Percentiles rank a stretch among this genome's conserved stretches.
These are phyloP conservation scores for Starmerella apicola DNA, from an alignment of 805 yeast genomes.

Conservation along the genomic window DNA sequence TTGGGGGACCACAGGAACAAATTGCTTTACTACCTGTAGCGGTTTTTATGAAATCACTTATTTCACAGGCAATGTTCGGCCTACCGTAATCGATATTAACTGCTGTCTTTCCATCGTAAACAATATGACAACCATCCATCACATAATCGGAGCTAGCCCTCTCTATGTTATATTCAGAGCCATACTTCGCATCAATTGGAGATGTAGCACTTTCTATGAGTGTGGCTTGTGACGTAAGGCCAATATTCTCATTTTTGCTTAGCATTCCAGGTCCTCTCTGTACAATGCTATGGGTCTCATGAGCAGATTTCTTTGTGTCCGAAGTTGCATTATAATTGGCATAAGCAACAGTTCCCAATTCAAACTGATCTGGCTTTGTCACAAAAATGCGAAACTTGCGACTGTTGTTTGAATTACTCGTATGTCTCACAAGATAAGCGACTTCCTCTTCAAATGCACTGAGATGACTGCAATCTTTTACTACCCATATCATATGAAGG, in stretches of 20 bases:
- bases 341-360: conserved; percentile 3
- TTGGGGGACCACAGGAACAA: conserved; percentile 49
- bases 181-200: background rate
- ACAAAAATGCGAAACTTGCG: conserved; percentile 15
- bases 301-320: background rate
- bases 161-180: background rate
- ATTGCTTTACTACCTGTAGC: conserved; percentile 35
- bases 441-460: conserved; percentile 41
- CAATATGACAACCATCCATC: conserved; percentile 4
- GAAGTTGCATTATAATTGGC: background rate
- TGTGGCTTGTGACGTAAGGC: background rate
- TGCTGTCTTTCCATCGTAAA: conserved; percentile 4
- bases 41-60: conserved; percentile 15
- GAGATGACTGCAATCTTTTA: conserved; percentile 31
- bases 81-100: conserved; percentile 16
- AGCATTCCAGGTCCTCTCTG: too few relatives aligned
- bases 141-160: background rate
- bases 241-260: background rate
- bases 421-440: conserved; percentile 27
- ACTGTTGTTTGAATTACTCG: background rate
- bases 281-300: too few relatives aligned
- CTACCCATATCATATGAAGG: conserved; percentile 21
- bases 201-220: background rate
- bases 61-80: conserved; percentile 16
- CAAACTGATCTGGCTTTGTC: conserved; percentile 10